phyloP scores from a whole-genome alignment of 805 yeast genomes.

The Hanseniaspora clermontiae region DNA sequence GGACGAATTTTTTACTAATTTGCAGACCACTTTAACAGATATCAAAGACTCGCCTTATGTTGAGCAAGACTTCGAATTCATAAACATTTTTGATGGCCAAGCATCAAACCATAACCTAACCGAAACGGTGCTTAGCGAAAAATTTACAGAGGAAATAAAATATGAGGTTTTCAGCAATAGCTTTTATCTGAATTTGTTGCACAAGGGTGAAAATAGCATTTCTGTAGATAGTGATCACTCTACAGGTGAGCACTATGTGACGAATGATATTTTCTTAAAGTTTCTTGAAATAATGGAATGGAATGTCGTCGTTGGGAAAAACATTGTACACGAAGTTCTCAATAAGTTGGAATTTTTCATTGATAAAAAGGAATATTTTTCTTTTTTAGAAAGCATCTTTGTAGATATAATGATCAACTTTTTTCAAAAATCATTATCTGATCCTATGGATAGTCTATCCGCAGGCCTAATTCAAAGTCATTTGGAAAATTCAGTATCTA shows the following conservation, averaged over 20 bases:
- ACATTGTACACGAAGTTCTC: neutral
- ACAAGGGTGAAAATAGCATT: neutral
- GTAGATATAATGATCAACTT: neutral
- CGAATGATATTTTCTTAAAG: neutral
- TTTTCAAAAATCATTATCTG: neutral
- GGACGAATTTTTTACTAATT: conserved; percentile 1
- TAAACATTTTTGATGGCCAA: conserved; percentile 9
- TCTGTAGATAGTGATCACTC: neutral
- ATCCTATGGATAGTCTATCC: neutral
- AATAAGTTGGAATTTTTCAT: neutral
- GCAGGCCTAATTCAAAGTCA: neutral
- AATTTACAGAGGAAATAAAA: neutral
- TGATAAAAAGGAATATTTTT: neutral
- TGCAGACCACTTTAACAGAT: neutral
- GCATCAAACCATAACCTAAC: neutral
- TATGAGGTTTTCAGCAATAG: neutral
- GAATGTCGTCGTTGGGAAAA: neutral
- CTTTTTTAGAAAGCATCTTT: neutral
- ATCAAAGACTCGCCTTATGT: neutral
- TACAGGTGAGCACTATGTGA: neutral
- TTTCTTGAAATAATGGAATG: conserved; percentile 1
- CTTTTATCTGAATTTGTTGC: neutral
- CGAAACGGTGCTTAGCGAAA: neutral
- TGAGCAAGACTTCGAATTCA: conserved; percentile 2
- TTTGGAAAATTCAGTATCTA: neutral